A percentile compares a stretch with the other conserved stretches of the same genome.
Evolutionary conservation across 1,139 yeast genomes (phyloP).

Genomic region (Blastobotrys elegans): DNA sequence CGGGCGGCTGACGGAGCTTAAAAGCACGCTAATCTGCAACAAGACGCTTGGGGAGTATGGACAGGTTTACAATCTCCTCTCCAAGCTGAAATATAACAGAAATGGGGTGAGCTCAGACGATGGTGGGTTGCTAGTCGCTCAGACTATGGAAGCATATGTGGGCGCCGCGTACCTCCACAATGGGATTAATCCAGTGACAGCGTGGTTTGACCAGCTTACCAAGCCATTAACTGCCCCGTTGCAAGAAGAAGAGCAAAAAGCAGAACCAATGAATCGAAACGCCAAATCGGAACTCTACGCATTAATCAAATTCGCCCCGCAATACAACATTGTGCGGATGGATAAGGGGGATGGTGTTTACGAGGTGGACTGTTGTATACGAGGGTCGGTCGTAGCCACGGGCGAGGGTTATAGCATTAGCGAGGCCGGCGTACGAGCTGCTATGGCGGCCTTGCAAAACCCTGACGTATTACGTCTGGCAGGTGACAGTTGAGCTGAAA

Average conservation of each 20-base stretch:
- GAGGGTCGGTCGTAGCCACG: constrained; percentile 11
- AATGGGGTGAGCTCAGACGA: background rate
- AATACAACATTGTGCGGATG: constrained; percentile 10
- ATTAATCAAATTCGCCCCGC: constrained; percentile 10
- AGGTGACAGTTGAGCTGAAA: background rate
- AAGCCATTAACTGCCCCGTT: constrained; percentile 4
- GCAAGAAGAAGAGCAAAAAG: background rate
- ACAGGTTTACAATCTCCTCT: background rate
- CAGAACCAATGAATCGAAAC: constrained; percentile 4
- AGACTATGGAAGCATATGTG: constrained; percentile 7
- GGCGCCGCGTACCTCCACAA: constrained; percentile 7
- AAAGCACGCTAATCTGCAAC: background rate
- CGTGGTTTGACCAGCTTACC: constrained; percentile 7
- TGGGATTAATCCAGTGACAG: background rate
- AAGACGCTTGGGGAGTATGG: constrained; percentile 7
- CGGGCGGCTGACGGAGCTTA: background rate
- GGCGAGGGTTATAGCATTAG: constrained; percentile 2
- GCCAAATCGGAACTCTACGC: constrained; percentile 11
- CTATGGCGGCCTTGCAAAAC: constrained; percentile 10
- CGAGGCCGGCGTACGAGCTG: constrained; percentile 11
- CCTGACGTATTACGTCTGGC: constrained; percentile 5
- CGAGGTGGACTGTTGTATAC: constrained; percentile 12
- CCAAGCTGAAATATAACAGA: background rate
- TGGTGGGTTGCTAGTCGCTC: background rate
- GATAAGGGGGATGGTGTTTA: constrained; percentile 1